Evolutionary conservation across 495 filamentous ascomycete genomes (phyloP), one percentile per base, ranked within the genome.

Genomic region (Penicillium steckii): DNA sequence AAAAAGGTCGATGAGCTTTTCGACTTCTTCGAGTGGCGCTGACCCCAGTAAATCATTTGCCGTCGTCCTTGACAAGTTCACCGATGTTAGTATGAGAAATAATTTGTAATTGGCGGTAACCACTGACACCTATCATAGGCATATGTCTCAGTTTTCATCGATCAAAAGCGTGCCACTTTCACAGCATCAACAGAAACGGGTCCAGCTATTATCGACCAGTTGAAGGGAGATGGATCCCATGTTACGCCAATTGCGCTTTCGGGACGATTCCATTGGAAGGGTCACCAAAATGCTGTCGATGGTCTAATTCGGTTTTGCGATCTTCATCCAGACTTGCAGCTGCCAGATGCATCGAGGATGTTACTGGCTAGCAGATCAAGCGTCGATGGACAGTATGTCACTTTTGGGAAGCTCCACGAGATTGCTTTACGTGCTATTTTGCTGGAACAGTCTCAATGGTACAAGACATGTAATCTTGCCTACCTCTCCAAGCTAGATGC

Each of bases 391-490:
- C 21, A 26, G 59, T 56, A 1, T 61, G 56, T 6, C 48, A 18
- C 26, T 17, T 17, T 8, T 7, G 66, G 62, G 1, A 44, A 33
- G 12, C 57, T 74, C 4, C 61, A 68, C 26, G 51, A 63, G 10
- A 22, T 64, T 29, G 70, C 64, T 3, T 29, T 72, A 1, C 59
- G 53, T 5, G 53, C 62, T 15, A 75, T 78, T 21, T 51, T 78
- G 2, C 44, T 67, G 13, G 56, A 74, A 33, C 64, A 47, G 32
- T 57, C 65, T 4, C 35, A 66, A 6, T 78, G 75, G 75, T 64
- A 66, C 58, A 32, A 65, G 23, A 32, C 29, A 12, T 32, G 29
- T 13, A 9, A 13, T 13, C 29, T 32, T 32, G 29, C 29, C 29
- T 64, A 66, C 9, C 57, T 59, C 12, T 38, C 41, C 1, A 43